Evolutionary conservation across 2,329 filamentous ascomycete species (phyloP).

Genomic region (Xylaria sp.): DNA sequence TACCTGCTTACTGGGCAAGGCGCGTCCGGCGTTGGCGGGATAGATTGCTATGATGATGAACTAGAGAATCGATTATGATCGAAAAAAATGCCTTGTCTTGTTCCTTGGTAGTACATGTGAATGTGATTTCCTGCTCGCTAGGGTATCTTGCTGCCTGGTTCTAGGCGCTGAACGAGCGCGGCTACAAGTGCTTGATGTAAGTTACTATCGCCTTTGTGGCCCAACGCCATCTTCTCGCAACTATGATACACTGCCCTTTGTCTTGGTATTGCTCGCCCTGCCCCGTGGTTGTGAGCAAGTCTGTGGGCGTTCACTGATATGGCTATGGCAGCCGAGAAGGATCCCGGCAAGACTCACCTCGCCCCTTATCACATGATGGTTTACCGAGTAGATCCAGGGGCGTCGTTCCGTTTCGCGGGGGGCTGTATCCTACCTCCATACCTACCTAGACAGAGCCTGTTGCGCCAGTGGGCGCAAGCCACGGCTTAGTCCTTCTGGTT

Average conservation of each 20-base stretch:
- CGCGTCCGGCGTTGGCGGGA: constrained; percentile 4
- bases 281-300: neutral
- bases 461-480: too few species aligned
- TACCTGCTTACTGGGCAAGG: neutral
- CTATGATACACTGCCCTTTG: neutral
- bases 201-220: neutral
- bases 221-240: neutral
- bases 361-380: neutral
- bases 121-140: neutral
- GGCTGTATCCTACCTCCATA: too few species aligned
- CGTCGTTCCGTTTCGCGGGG: neutral
- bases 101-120: neutral
- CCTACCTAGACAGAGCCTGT: too few species aligned
- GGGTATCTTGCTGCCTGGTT: neutral
- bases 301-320: neutral
- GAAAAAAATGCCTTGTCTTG: neutral
- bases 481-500: too few species aligned
- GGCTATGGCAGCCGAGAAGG: neutral
- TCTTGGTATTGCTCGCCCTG: too few species aligned
- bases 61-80: neutral
- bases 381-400: neutral
- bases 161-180: neutral
- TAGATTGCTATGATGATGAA: constrained; percentile 2
- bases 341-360: neutral
- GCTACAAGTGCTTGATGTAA: neutral